Evolutionary conservation across 2,329 filamentous ascomycete species (phyloP), one percentile per base, ranked within the genome.

Genomic region (Pseudogymnoascus sp.): DNA sequence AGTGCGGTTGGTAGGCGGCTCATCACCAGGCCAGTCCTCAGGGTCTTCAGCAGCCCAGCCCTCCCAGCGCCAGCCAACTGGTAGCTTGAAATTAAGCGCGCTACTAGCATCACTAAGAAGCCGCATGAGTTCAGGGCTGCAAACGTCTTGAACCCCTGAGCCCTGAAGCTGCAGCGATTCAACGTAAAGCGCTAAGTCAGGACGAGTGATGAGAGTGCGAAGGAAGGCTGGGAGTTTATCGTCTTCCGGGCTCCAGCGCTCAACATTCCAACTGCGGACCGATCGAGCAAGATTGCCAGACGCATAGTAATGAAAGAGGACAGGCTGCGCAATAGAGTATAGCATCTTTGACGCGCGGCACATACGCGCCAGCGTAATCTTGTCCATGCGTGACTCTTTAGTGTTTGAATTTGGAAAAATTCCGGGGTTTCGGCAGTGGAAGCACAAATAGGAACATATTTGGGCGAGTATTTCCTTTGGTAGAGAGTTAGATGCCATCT

Each of bases 321-420:
- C 4, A 2, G 40, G 40, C 40, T 42, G 40, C 40, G 40, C 40
- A 10, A 42, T 42, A 10, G 16, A 42, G 16, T 16, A 4, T 42
- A 42, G 16, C 40, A 2, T 42, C 40, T 16, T 21, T 42, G 40
- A 42, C 40, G 16, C 7, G 40, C 40, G 16, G 40, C 40, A 42
- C 40, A 42, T 42, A 10, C 40, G 40, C 10, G 51, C 21, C 16
- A 40, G 39, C 16, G 31, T 36, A 65, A 61, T 8, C 54, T 42
- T 42, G 14, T 68, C 64, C 31, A 73, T 68, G 5, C 75, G 69
- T 61, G 71, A 71, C 23, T 42, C 40, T 4, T 42, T 42, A 12
- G 40, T 42, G 10, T 42, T 18, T 42, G 40, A 40, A 5, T 40
- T 40, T 40, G 16, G 16, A 10, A 42, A 42, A 42, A n/a, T 42